phyloP scores from a whole-genome alignment of 2,329 filamentous ascomycete genomes.

The Talaromyces sp. region DNA sequence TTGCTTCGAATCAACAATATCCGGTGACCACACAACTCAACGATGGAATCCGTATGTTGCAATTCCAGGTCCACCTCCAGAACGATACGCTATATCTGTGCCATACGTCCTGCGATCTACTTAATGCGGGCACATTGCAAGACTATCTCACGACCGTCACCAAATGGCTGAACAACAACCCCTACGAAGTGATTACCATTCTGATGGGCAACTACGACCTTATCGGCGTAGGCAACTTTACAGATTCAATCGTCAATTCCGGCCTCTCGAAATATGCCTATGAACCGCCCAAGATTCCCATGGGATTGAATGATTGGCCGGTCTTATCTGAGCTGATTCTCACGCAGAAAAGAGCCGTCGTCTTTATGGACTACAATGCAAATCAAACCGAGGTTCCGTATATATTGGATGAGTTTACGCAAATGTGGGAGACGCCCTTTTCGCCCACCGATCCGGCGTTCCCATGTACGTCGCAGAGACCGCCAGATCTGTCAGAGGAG shows the following conservation, averaged over 20 bases:
- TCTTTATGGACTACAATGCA: conserved; percentile 82
- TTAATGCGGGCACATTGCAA: conserved; percentile 75
- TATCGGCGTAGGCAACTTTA: conserved; percentile 62
- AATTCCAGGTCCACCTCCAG: conserved; percentile 56
- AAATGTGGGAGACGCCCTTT: conserved; percentile 90
- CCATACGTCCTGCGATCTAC: conserved; percentile 76
- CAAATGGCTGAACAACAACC: conserved; percentile 69
- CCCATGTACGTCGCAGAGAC: conserved; percentile 74
- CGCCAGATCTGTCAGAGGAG: conserved; percentile 58
- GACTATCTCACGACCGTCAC: conserved; percentile 66
- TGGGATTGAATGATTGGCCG: conserved; percentile 75
- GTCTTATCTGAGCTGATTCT: conserved; percentile 74
- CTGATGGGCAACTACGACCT: conserved; percentile 81
- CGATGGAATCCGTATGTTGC: conserved; percentile 63
- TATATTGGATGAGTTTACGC: conserved; percentile 80
- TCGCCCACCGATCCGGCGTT: conserved; percentile 66
- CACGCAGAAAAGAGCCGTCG: conserved; percentile 64
- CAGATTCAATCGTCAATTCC: conserved; percentile 63
- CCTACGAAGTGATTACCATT: conserved; percentile 83
- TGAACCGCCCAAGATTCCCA: conserved; percentile 65
- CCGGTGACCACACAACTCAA: conserved; percentile 68
- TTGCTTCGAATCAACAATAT: conserved; percentile 70
- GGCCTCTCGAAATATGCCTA: conserved; percentile 73
- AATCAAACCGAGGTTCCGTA: conserved; percentile 76
- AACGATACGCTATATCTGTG: conserved; percentile 69